These are phyloP conservation scores for Aureobasidium sp. DNA, from an alignment of 2,329 filamentous ascomycete species.

Conservation along the genomic window DNA sequence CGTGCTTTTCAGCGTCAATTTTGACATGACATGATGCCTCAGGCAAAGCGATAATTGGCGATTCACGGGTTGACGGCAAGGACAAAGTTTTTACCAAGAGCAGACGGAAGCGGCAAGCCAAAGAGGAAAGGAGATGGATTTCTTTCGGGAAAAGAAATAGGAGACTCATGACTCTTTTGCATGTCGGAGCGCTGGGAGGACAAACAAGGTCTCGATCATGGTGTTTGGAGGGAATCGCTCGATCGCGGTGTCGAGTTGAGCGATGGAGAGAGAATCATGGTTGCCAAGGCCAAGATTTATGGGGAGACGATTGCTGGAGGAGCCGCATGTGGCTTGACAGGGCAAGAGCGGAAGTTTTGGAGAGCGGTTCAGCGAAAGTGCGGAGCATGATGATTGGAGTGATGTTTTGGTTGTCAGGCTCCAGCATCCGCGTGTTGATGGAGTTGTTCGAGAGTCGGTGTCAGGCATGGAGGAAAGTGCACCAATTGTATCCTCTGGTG, in stretches of 20 bases:
- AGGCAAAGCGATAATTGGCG: neutral
- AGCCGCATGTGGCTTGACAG: slow-evolving; percentile 6
- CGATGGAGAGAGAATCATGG: neutral
- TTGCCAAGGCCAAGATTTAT: slow-evolving; percentile 1
- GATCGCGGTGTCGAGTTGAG: slow-evolving; percentile 1
- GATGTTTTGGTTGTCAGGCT: too few species aligned
- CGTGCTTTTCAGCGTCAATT: neutral
- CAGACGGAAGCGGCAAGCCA: neutral
- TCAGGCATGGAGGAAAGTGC: neutral
- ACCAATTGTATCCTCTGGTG: neutral
- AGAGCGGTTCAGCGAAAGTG: neutral
- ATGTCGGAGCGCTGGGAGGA: neutral
- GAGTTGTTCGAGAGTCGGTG: neutral
- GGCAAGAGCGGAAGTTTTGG: neutral
- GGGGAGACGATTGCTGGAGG: neutral
- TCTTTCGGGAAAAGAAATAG: neutral
- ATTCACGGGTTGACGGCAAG: neutral
- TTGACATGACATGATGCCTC: neutral
- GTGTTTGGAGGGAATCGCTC: neutral
- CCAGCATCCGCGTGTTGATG: neutral
- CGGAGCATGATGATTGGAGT: neutral
- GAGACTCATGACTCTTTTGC: slow-evolving; percentile 3
- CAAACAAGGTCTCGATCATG: neutral
- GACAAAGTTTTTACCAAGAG: neutral
- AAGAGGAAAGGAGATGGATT: neutral